Evolutionary conservation across 2,329 filamentous ascomycete genomes (phyloP), one percentile per base, ranked within the genome.

Genomic region (Zarea fungicola): DNA sequence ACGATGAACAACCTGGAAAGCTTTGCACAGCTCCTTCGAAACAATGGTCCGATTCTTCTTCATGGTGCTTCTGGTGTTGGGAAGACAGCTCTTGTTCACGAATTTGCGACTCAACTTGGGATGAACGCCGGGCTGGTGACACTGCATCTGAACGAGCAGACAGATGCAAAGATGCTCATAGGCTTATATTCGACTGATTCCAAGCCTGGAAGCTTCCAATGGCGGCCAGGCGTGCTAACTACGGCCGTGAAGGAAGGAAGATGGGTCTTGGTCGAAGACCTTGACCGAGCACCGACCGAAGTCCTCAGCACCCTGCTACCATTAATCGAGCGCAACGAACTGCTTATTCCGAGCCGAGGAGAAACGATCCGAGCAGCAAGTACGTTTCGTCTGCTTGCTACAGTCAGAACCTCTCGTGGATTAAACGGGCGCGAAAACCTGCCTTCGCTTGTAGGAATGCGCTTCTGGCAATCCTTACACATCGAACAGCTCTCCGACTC

Each of bases 241-340:
- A 95, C 89, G 25, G 95, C 95, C 29, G 90, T 97, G 3, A 85
- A 80, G 61, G 92, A 99, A 72, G 95, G 93, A 14, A 80, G 92
- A 60, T 99, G 93, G 95, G 87, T 99, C 6, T 75, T 99, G 55
- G 95, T 99, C 51, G 95, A 99, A 66, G 95, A 99, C 65, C 76
- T 99, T 34, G 91, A 99, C 63, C 84, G 92, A 54, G 93, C 93
- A 10, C 93, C 95, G 5, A 92, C 89, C 56, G 93, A 99, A 66
- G 88, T 99, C 41, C 83, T 99, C 65, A 95, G 92, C 63, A 90
- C 91, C 13, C 78, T 99, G 23, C 75, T 99, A 22, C 93, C 95
- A 9, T 76, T 99, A 8, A 91, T 99, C 52, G 93, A 99, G 67
- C 83, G 87, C 52, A 84, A 89, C n/a, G 89, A 96, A 64, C 78